Evolutionary conservation across 768 basidiomycete genomes (phyloP).

Genomic region (Xanthoconium stramineum): DNA sequence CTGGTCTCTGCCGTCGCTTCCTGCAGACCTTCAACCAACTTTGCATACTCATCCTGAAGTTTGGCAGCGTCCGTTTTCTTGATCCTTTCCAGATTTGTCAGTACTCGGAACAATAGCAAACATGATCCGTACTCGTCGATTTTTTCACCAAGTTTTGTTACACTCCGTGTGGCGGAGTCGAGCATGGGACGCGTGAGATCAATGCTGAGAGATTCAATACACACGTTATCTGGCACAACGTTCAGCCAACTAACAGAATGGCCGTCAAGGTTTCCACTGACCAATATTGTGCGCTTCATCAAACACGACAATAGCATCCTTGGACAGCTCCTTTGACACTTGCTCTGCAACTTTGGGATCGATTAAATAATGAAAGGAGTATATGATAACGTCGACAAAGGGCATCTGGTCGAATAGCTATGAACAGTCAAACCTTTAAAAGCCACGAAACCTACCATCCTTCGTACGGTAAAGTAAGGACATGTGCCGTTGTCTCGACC

Average conservation of each 20-base stretch:
- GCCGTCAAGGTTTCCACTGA: constrained; percentile 32
- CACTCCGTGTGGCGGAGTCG: constrained; percentile 88
- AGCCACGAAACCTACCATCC: constrained; percentile 68
- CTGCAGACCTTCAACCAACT: constrained; percentile 89
- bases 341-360: constrained; percentile 99
- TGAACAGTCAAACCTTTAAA: neutral
- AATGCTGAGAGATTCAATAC: constrained; percentile 96
- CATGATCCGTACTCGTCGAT: constrained; percentile 79
- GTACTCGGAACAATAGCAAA: neutral
- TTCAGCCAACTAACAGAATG: neutral
- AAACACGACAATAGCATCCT: constrained; percentile 98
- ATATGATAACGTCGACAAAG: constrained; percentile 94
- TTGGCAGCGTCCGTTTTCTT: constrained; percentile 92
- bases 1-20: constrained; percentile 57
- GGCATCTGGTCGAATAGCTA: constrained; percentile 66
- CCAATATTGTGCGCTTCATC: constrained; percentile 99
- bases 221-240: constrained; percentile 77
- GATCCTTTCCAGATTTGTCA: constrained; percentile 54
- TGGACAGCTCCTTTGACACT: constrained; percentile 96
- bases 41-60: constrained; percentile 94
- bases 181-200: constrained; percentile 97
- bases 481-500: constrained; percentile 84
- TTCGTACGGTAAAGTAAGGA: constrained; percentile 92
- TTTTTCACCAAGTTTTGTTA: constrained; percentile 80
- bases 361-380: constrained; percentile 97